phyloP scores from a whole-genome alignment of 768 basidiomycete genomes.

The Kondoa subrosea region DNA sequence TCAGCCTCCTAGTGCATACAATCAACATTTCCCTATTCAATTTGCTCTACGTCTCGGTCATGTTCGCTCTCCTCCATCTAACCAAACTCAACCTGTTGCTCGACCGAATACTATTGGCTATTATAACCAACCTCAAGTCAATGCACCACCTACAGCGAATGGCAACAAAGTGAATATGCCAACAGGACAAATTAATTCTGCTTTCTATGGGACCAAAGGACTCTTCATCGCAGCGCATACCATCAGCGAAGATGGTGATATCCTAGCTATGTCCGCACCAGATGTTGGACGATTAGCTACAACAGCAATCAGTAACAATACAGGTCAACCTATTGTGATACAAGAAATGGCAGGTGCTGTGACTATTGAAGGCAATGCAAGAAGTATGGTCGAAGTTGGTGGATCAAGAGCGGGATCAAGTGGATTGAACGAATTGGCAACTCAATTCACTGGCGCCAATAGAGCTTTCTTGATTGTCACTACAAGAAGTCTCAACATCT shows the following conservation, averaged over 20 bases:
- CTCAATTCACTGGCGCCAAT: slow-evolving; percentile 57
- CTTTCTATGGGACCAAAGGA: slow-evolving; percentile 14
- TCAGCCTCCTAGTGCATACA: slow-evolving; percentile 26
- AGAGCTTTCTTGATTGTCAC: slow-evolving; percentile 74
- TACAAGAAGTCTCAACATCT: slow-evolving; percentile 64
- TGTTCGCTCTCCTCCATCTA: slow-evolving; percentile 59
- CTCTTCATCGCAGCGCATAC: slow-evolving; percentile 26
- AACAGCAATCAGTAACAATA: slow-evolving; percentile 3
- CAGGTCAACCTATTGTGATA: slow-evolving; percentile 29
- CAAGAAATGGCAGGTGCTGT: slow-evolving; percentile 61
- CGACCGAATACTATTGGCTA: slow-evolving; percentile 32
- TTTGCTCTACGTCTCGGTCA: slow-evolving; percentile 48
- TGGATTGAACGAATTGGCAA: slow-evolving; percentile 53
- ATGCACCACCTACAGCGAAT: background rate
- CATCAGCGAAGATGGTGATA: slow-evolving; percentile 25
- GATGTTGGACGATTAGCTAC: slow-evolving; percentile 21
- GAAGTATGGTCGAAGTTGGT: slow-evolving; percentile 51
- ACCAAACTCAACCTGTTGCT: slow-evolving; percentile 50
- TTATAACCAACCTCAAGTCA: slow-evolving; percentile 31
- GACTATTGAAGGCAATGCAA: slow-evolving; percentile 64
- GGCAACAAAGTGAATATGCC: slow-evolving; percentile 3
- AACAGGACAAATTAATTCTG: slow-evolving; percentile 15
- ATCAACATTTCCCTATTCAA: slow-evolving; percentile 21
- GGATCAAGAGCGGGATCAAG: slow-evolving; percentile 34
- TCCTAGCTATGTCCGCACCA: slow-evolving; percentile 25